Conservation (phyloP, 1,139 yeast species). For the Geotrichum phurueaensis region DNA sequence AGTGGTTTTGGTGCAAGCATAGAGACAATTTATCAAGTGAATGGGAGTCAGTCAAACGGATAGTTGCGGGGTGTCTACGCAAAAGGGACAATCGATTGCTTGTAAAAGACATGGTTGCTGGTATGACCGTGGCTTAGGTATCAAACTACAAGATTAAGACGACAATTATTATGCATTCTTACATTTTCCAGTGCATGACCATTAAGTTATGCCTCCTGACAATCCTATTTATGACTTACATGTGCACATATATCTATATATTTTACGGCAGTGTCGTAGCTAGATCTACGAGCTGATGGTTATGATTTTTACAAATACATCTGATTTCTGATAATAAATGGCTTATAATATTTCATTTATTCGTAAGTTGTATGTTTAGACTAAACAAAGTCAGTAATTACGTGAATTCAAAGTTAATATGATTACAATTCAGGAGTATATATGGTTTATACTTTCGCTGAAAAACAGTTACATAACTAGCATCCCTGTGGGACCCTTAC, state of each 20-base stretch:
- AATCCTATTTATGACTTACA: not conserved
- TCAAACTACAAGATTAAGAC: not conserved
- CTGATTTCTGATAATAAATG: not conserved
- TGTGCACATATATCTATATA: not conserved
- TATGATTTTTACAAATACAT: not conserved
- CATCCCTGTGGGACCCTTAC: not conserved
- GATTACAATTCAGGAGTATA: not conserved
- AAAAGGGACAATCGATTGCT: slow-evolving; percentile 48
- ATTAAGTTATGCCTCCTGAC: not conserved
- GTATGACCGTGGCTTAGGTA: not conserved
- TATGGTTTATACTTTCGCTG: not conserved
- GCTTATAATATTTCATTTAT: not conserved
- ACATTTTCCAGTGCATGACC: not conserved
- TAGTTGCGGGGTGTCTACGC: slow-evolving; percentile 50
- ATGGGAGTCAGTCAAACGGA: slow-evolving; percentile 44
- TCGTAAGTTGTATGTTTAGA: no score
- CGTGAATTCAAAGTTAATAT: not conserved
- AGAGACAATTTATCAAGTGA: slow-evolving; percentile 26
- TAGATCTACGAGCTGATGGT: not conserved
- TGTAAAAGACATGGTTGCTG: slow-evolving; percentile 35
- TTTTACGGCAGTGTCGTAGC: not conserved
- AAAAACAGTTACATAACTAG: not conserved
- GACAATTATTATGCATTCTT: not conserved
- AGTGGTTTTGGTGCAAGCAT: slow-evolving; percentile 69
- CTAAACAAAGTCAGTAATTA: not conserved